Base-by-base conservation (phyloP, 257 asterid genomes). In the Plantago elongata region DNA sequence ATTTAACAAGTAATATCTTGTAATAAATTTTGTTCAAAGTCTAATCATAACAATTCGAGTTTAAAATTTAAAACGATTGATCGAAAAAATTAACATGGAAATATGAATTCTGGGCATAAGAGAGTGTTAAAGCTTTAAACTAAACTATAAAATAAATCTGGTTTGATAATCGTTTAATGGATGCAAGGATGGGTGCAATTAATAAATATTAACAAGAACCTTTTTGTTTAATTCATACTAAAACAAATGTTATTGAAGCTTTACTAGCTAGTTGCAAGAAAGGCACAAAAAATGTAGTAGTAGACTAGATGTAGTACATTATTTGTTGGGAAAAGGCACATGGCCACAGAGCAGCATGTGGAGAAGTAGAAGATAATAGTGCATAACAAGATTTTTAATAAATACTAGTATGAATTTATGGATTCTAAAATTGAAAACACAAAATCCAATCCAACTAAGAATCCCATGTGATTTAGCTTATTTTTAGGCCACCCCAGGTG, bases 381-480 rank as follows among this genome's bases (percentile, higher is more conserved):
- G 59, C 48, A 44, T 59, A 65, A 75, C 75, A 54, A 54, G 11
- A 54, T 54, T 54, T 14, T 10, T 14, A 27, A 54, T 34, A 34
- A 4, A 4, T 69, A 70, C 69, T 49, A 38, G 60, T 56, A 75
- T 68, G 55, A 50, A 60, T 54, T 58, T 66, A 59, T 47, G 66
- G 70, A 70, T 67, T 67, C 69, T 22, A 73, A 69, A 75, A 56
- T 7, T 38, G 57, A 55, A 47, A 60, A 43, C 70, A 80, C 70
- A 64, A 67, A 75, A 38, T 11, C 72, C 72, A 68, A 68, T 84
- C 86, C 85, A 81, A 62, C 83, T 77, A 81, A 77, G 78, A 56
- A 66, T 43, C 67, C 88, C 86, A 81, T 81, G 92, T 77, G 86
- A 69, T 45, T 64, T 70, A 74, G 67, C 80, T 80, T 74, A 72